phyloP scores from a whole-genome alignment of 768 basidiomycete genomes.

The Mycena kentingensis region DNA sequence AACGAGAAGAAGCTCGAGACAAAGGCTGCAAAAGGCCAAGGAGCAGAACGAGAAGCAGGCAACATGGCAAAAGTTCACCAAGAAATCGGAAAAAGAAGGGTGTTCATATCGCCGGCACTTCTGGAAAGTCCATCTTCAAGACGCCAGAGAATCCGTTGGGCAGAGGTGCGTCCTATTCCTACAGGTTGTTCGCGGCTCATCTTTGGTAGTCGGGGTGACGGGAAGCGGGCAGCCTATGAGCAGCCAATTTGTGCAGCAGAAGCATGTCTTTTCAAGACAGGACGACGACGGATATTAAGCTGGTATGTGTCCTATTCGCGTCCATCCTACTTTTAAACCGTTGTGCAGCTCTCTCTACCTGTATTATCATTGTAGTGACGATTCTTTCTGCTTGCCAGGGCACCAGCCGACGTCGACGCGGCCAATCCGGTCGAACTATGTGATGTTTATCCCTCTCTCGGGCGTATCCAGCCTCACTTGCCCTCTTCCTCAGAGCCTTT shows the following conservation, averaged over 20 bases:
- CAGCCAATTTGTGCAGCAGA: conserved; percentile 61
- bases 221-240: conserved; percentile 91
- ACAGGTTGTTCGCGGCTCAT: conserved; percentile 22
- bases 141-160: conserved; percentile 91
- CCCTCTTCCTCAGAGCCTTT: no score
- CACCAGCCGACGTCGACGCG: no score
- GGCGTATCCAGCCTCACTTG: no score
- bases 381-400: no score
- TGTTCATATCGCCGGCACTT: conserved; percentile 83
- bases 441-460: no score
- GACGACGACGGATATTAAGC: conserved; percentile 46
- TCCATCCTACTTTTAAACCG: background rate
- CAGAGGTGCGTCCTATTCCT: conserved; percentile 53
- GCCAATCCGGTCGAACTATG: no score
- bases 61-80: conserved; percentile 93
- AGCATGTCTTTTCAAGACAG: conserved; percentile 69
- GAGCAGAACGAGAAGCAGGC: conserved; percentile 84
- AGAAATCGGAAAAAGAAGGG: conserved; percentile 94
- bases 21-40: conserved; percentile 82
- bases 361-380: no score
- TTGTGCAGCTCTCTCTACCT: background rate
- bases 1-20: conserved; percentile 91
- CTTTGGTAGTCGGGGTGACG: conserved; percentile 77
- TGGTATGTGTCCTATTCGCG: conserved; percentile 1
- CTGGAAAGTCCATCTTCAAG: conserved; percentile 78